phyloP scores from a whole-genome alignment of 768 basidiomycete species.

The Tephrocybe rancida region DNA sequence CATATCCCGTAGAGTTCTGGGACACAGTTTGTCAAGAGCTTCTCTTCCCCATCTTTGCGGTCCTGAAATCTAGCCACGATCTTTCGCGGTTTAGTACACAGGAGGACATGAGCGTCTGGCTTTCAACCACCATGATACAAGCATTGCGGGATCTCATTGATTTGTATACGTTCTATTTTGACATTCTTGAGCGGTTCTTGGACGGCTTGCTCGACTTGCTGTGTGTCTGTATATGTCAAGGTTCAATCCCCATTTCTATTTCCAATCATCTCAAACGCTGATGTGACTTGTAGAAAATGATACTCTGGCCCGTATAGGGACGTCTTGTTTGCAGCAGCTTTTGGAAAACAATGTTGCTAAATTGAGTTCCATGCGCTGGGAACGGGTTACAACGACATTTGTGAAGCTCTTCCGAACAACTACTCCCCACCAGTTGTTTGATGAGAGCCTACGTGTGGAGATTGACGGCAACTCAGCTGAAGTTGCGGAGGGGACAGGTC shows the following conservation, averaged over 20 bases:
- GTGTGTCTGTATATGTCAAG: conserved; percentile 98
- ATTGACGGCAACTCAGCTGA: conserved; percentile 65
- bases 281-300: conserved; percentile 79
- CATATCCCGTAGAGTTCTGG: conserved; percentile 94
- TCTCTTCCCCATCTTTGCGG: conserved; percentile 97
- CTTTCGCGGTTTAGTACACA: conserved; percentile 92
- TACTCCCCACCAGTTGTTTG: conserved; percentile 95
- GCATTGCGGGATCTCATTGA: conserved; percentile 94
- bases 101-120: conserved; percentile 99
- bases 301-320: conserved; percentile 95
- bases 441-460: conserved; percentile 86
- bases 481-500: conserved; percentile 49
- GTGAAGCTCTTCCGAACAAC: conserved; percentile 97
- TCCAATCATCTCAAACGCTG: conserved; percentile 12
- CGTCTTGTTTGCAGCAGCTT: conserved; percentile 95
- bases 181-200: conserved; percentile 84
- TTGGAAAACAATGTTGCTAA: conserved; percentile 91
- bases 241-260: conserved; percentile 40
- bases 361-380: conserved; percentile 85
- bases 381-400: conserved; percentile 88
- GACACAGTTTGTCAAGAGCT: conserved; percentile 96
- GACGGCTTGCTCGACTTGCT: conserved; percentile 94
- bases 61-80: conserved; percentile 91
- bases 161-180: conserved; percentile 94
- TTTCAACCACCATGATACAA: conserved; percentile 99